A percentile compares a stretch with the other conserved stretches of the same genome.
Evolutionary conservation across 345 rosid genomes (phyloP).

Genomic region (Angophora floribunda): DNA sequence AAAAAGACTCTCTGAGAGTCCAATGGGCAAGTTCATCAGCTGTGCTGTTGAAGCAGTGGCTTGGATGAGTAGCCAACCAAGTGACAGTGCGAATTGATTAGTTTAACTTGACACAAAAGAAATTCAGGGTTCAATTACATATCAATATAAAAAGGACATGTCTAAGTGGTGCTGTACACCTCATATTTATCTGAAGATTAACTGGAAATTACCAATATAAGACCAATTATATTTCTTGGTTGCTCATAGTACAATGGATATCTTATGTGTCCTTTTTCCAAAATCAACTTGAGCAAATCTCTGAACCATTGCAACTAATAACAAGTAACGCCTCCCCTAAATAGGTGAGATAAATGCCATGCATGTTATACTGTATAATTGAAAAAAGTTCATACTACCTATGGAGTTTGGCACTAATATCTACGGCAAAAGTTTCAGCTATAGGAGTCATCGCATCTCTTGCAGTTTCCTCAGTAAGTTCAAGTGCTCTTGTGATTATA

Average conservation of each 20-base stretch:
- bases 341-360: neutral
- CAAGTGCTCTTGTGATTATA: constrained; percentile 52
- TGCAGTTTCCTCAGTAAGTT: constrained; percentile 46
- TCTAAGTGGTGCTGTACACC: neutral
- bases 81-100: neutral
- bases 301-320: constrained; percentile 3
- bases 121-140: neutral
- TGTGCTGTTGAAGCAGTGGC: neutral
- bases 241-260: constrained; percentile 50
- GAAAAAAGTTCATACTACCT: constrained; percentile 8
- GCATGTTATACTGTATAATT: neutral
- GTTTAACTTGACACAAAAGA: neutral
- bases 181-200: neutral
- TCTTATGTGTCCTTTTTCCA: constrained; percentile 63
- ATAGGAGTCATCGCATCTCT: constrained; percentile 54
- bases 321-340: neutral
- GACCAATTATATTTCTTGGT: constrained; percentile 47
- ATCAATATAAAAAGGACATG: neutral
- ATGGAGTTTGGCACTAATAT: constrained; percentile 46
- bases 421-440: constrained; percentile 38
- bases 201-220: constrained; percentile 22
- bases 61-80: neutral
- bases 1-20: neutral
- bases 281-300: constrained; percentile 29
- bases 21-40: neutral